Base-by-base conservation (phyloP, 306 rosid species). In the Luffa acutangula region DNA sequence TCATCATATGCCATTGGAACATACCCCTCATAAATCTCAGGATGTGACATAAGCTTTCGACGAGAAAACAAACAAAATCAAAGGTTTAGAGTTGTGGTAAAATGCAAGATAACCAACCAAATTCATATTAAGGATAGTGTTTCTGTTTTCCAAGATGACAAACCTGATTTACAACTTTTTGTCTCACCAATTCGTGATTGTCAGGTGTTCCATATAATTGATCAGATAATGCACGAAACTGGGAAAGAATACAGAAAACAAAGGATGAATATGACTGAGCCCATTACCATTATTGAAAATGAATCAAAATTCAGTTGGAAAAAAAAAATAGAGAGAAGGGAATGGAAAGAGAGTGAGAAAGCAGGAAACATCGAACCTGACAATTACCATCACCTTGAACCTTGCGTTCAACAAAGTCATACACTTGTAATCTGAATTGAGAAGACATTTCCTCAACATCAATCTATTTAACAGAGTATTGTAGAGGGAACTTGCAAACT, bases 361-460 rank as follows among this genome's bases (percentile, higher is more conserved):
- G 74, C 60, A 25, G 33, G 37, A 42, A 80, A 77, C 45, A 73
- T 78, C 90, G 41, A 72, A 91, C 98, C 97, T 92, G 97, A 74
- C 98, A 92, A 83, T 94, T 94, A 60, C 98, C 98, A 80, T 92
- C 98, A 75, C 97, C 97, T 83, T 86, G 85, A 52, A 92, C 90
- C 85, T 80, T 85, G 62, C 58, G 89, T 83, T 92, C 97, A 81
- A 85, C 74, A 42, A 92, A 89, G 79, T 88, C 91, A 84, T 88
- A 89, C 59, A 84, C 62, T 71, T 88, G 94, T 89, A 94, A 87
- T 87, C 96, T 94, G 70, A 72, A 49, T 54, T 75, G 13, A 73
- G 65, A 80, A 64, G 65, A 80, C 43, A 80, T 13, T 77, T n/a
- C 37, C 3, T 20, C 36, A 18, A 18, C 60, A 46, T 45, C n/a